Evolutionary conservation across 495 filamentous ascomycete genomes (phyloP), one percentile per base, ranked within the genome.

Genomic region (Neurospora sp.): DNA sequence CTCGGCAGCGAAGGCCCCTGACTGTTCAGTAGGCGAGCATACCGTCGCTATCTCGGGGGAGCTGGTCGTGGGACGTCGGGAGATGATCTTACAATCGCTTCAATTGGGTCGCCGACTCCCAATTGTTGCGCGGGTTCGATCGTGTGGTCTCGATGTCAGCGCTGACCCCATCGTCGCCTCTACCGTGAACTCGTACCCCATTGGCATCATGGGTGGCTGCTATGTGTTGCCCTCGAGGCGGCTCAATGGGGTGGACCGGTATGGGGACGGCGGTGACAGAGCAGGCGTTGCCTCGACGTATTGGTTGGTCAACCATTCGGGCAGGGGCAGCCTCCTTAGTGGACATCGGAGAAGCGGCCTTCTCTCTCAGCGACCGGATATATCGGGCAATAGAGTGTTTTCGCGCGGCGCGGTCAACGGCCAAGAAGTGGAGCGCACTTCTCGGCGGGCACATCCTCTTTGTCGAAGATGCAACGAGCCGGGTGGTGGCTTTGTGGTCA

Each of bases 1-100:
- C 40, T 41, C 2, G 14, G 14, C 0, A 41, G 40, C 14, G 0
- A 44, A 18, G 2, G 16, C 16, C 41, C 5, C 3, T 18, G 41
- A 18, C 7, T 6, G 16, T 18, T 18, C 16, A 8, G 16, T 3
- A 44, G 41, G 41, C 41, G 41, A 8, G 5, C 41, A 42, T 42
- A 42, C 0, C 16, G 16, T 42, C 16, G 5, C 14, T 5, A 16
- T 0, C 0, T 5, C 1, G 14, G 14, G 0, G 12, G 40, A 3
- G 5, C 5, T 42, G 5, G 39, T 14, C 12, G 39, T 0, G 39
- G 39, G 4, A 40, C 0, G 5, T 40, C 4, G 4, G 4, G 4
- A 40, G 11, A 14, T 40, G 39, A 1, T 40, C 39, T 14, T 40
- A 0, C 39, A 39, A 39, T 4, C 1, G 9, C 39, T 39, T 4